Evolutionary conservation across 1,284 basidiomycete species (phyloP).

Genomic region (Fomitopsis schrenkii): DNA sequence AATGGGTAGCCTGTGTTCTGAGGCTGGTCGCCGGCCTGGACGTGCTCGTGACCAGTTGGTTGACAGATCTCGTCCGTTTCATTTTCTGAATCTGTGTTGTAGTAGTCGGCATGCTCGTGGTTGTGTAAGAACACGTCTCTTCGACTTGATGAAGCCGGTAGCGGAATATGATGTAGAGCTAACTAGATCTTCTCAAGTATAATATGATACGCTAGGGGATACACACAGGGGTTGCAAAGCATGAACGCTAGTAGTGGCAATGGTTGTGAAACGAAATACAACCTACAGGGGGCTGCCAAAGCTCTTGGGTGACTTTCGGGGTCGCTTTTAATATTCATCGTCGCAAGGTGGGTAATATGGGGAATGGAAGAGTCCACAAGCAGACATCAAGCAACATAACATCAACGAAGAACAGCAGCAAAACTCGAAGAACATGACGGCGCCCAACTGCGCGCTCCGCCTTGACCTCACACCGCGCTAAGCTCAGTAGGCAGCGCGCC

Average conservation of each 20-base stretch:
- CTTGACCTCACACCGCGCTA: background rate
- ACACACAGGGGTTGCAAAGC: background rate
- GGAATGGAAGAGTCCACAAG: background rate
- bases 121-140: no score
- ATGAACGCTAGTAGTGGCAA: background rate
- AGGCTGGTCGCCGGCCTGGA: no score
- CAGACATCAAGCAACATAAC: background rate
- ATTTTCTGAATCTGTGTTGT: no score
- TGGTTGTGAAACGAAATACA: background rate
- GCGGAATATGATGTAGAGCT: no score
- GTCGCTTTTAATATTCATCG: background rate
- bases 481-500: conserved; percentile 19
- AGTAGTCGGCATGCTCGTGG: no score
- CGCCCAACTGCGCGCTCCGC: background rate
- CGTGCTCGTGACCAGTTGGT: no score
- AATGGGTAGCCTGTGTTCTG: no score
- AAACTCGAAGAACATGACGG: background rate
- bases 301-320: background rate
- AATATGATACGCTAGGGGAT: no score
- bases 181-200: no score
- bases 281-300: background rate
- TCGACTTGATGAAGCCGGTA: no score
- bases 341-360: background rate
- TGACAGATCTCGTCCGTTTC: no score
- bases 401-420: background rate